Base-by-base conservation (phyloP, 2,329 filamentous ascomycete species). In the Alternaria sp. region DNA sequence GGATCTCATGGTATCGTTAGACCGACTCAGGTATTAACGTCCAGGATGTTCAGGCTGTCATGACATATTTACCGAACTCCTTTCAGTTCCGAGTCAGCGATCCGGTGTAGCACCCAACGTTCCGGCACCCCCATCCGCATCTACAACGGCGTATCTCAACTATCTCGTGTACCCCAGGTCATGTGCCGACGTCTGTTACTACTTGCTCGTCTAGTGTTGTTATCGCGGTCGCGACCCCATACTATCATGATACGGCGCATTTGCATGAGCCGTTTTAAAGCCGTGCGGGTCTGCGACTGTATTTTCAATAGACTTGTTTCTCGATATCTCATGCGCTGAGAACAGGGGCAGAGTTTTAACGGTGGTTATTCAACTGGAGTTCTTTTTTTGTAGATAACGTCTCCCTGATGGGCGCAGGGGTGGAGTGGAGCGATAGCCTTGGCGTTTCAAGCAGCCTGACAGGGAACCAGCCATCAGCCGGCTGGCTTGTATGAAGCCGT, bases 381-480 rank as follows among this genome's bases (percentile, higher is more conserved):
- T 57, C 20, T 57, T 34, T 46, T 57, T 46, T 52, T 60, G 46
- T 46, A 60, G 47, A 44, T 30, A 56, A 56, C 34, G 26, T 51
- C 47, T 51, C 53, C 57, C 53, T 60, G 57, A 60, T 57, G 54
- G 34, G 42, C 42, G 22, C 57, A 60, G 53, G 57, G 57, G 36
- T 60, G 18, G 8, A 16, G 20, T 52, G 53, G 30, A 52, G 46
- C 30, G 12, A 39, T 41, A 7, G 53, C 20, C 57, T 60, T 60
- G 57, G 57, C 57, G 57, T 60, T 60, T 60, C 57, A 60, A 46
- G 53, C 52, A 42, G 38, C 46, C 38, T 51, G 46, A 41, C 51
- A 56, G 12, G 39, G 38, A 51, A 42, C 16, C 54, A 46, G 51
- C 24, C 36, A 41, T 49, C 34, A 34, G 14, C 20, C 46, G 22